Base-by-base conservation (phyloP, 768 basidiomycete genomes). In the Coprinopsis marcescibilis region DNA sequence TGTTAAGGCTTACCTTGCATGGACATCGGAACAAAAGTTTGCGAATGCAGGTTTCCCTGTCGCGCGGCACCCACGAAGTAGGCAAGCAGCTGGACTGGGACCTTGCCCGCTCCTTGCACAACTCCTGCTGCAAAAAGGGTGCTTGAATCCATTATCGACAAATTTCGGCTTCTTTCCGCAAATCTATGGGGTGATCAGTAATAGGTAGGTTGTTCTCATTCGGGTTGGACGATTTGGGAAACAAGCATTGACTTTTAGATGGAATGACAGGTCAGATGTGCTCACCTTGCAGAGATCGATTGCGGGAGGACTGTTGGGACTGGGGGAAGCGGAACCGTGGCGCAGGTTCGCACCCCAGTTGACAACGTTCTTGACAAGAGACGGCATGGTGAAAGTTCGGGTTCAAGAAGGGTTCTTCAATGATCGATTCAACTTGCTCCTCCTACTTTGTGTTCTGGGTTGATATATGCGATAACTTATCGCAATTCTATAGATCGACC, bases 151-250 rank as follows among this genome's bases (percentile, higher is more conserved):
- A 50, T 75, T 71, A 53, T 81, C 81, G n/a, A 78, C 61, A 57
- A 73, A 82, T 65, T 78, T 83, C 12, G 80, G 78, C 59, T 72
- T 80, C 49, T 67, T 67, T 12, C 76, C 73, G 61, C 81, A 83
- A 48, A 71, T 70, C 81, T 83, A 17, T 11, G 19, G 2, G 34
- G 43, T 32, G 49, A 45, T 57, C 12, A 52, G 46, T 40, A 41
- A 51, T 40, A 27, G 13, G 30, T 12, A 14, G 20, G 12, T 6
- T 8, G 24, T 12, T 4, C 25, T 23, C 19, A 17, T 10, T 12
- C 14, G n/a, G 19, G 15, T 24, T 29, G 4, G 5, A 4, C 42
- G 7, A 5, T 15, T 30, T 33, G 19, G 3, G 27, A 33, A 32
- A n/a, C 30, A 32, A n/a, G 30, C 30, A 32, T 8, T 8, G 10